Base-by-base conservation (phyloP, 2,329 filamentous ascomycete genomes). In the Curvularia lunata region DNA sequence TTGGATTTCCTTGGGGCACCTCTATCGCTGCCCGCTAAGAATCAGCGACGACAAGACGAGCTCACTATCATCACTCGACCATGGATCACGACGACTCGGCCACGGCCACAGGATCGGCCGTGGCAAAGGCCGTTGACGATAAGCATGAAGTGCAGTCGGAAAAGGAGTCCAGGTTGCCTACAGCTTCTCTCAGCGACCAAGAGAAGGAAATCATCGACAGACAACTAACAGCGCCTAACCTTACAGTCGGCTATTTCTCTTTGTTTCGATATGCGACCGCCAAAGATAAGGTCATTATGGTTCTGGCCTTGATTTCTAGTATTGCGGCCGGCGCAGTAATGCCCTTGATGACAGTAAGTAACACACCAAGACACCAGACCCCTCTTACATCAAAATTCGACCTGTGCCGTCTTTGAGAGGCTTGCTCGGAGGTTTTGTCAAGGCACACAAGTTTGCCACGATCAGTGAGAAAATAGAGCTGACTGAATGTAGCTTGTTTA, bases 281-380 rank as follows among this genome's bases (percentile, higher is more conserved):
- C 16, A 77, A 73, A 45, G 78, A 81, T 38, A 57, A 72, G 6
- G 16, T 75, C 2, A 75, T 82, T 54, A 80, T 81, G 71, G 50
- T 67, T 10, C 75, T 91, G 53, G 85, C 88, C 49, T 72, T 81
- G 27, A 67, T 94, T 52, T 85, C 85, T 56, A 84, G 90, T 62
- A 90, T 93, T 63, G 86, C 83, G 32, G 88, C 86, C 18, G 91
- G 91, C 59, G 90, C 90, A 54, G 88, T 89, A 7, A 77, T 94
- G 59, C 91, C 91, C 5, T 52, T 81, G 9, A 94, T 95, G 86
- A 94, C 91, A 27, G 70, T 76, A 73, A 53, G 59, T 52, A 32
- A 30, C 9, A 37, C 12, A 27, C 19, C 12, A 28, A 25, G n/a
- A 4, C 8, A 30, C 6, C 25, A 16, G 4, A 21, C 10, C 9